Evolutionary conservation across 345 rosid genomes (phyloP).

Genomic region (Syzygium grande): DNA sequence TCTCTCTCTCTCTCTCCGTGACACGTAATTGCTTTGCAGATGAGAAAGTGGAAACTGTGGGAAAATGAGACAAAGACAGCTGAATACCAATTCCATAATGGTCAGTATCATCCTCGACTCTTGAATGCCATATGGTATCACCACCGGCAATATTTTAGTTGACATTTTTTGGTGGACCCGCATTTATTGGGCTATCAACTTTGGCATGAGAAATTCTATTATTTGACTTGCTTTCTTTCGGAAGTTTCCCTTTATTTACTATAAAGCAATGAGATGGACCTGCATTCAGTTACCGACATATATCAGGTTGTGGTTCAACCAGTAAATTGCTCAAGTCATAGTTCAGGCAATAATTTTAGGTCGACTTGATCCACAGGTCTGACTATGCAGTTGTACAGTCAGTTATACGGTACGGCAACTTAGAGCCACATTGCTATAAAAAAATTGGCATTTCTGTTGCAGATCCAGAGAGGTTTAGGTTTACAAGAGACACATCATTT

Average conservation of each 20-base stretch:
- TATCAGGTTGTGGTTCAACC: background rate
- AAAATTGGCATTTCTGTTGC: background rate
- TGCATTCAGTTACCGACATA: background rate
- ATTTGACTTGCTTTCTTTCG: background rate
- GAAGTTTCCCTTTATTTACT: background rate
- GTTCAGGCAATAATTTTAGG: background rate
- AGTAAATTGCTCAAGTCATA: background rate
- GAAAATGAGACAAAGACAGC: constrained; percentile 75
- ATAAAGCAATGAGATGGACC: background rate
- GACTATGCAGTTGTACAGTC: background rate
- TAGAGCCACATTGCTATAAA: background rate
- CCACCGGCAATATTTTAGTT: background rate
- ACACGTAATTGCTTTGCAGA: constrained; percentile 25
- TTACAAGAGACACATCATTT: constrained; percentile 89
- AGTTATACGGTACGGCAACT: background rate
- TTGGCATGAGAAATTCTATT: background rate
- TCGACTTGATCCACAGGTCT: background rate
- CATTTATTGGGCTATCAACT: background rate
- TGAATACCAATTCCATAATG: constrained; percentile 58
- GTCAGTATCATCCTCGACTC: constrained; percentile 9
- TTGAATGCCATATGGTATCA: background rate
- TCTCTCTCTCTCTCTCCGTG: background rate
- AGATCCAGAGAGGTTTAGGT: constrained; percentile 98
- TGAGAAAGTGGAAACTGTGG: constrained; percentile 91
- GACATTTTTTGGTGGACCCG: background rate